Base-by-base conservation (phyloP, 495 filamentous ascomycete species). In the Terfezia boudieri region DNA sequence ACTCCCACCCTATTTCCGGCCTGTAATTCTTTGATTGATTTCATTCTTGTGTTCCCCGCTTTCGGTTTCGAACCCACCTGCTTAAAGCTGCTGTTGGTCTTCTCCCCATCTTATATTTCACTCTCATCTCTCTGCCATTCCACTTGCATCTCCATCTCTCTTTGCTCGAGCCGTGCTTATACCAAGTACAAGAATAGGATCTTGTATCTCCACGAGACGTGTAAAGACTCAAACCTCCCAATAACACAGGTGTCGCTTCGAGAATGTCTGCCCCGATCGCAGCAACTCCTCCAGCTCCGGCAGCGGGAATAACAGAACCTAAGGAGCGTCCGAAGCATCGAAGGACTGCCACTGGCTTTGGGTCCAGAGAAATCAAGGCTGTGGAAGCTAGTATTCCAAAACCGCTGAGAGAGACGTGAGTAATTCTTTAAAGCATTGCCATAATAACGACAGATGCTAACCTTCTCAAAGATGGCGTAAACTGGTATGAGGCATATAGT, bases 301-400 rank as follows among this genome's bases (percentile, higher is more conserved):
- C 62, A 48, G 56, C 57, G 46, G 57, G 63, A 8, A 36, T 65
- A 52, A 54, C 55, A 32, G 63, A 65, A 48, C 54, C 12, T 72
- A 76, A 60, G 58, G 73, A 69, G 57, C 74, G 89, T 54, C 90
- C 90, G 17, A 96, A 96, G 71, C 90, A 98, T 71, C 93, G 84
- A 73, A 77, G 90, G 52, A 95, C 88, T 14, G 81, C 81, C 59
- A 98, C 90, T 4, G 90, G 90, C 9, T 88, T 94, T 64, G 87
- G 88, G 26, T 74, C 85, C 23, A 70, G 74, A 3, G 89, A 96
- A 61, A 96, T 94, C 72, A 95, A 94, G 74, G 80, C 66, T 61
- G 85, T 95, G 46, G 90, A 96, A 70, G 86, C 76, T 36, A 78
- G 73, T 60, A 92, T 98, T 63, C 90, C 92, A 51, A 85, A 94